phyloP scores from a whole-genome alignment of 805 yeast genomes.

The Metschnikowia matae region DNA sequence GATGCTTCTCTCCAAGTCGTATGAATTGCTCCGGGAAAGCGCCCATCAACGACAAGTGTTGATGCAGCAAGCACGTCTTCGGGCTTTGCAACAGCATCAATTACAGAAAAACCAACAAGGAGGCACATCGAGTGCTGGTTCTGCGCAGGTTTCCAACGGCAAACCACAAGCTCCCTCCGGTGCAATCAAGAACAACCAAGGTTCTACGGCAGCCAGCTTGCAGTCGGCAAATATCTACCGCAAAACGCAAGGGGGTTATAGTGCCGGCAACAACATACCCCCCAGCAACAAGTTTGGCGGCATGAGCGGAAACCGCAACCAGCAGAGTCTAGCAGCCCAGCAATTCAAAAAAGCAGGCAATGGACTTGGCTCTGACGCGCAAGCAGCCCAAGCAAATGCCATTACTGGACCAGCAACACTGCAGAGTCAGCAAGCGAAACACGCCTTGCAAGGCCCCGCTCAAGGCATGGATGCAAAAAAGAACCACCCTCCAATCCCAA shows the following conservation, averaged over 20 bases:
- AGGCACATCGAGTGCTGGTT: neutral
- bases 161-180: slow-evolving; percentile 1
- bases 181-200: neutral
- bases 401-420: neutral
- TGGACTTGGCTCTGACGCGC: neutral
- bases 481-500: neutral
- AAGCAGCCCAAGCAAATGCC: neutral
- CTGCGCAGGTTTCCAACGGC: neutral
- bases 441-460: neutral
- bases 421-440: slow-evolving; percentile 4
- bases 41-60: slow-evolving; percentile 55
- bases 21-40: slow-evolving; percentile 73
- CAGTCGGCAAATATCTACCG: slow-evolving; percentile 1
- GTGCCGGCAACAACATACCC: slow-evolving; percentile 6
- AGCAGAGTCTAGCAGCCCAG: neutral
- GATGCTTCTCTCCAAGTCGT: slow-evolving; percentile 83
- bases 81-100: slow-evolving; percentile 42
- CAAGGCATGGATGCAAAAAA: slow-evolving; percentile 6
- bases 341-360: neutral
- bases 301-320: slow-evolving; percentile 2
- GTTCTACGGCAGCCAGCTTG: neutral
- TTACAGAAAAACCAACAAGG: slow-evolving; percentile 10
- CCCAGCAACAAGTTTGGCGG: slow-evolving; percentile 2
- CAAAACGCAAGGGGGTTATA: slow-evolving; percentile 2
- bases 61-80: slow-evolving; percentile 48